Base-by-base conservation (phyloP, 169 alveolate genomes). In the Plasmodium berghei region DNA sequence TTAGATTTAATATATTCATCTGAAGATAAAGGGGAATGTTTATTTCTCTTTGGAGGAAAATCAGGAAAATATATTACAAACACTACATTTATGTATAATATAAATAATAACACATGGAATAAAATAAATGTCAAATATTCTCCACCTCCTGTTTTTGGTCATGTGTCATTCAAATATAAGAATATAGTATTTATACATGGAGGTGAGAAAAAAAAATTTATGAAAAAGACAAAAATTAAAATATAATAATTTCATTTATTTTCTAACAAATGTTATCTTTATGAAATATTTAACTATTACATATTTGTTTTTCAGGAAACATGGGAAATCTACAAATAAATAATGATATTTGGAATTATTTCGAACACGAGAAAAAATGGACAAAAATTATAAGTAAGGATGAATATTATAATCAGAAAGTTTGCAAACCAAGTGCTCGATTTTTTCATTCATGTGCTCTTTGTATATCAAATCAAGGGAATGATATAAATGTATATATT, bases 141-240 rank as follows among this genome's bases (percentile, higher is more conserved):
- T 9, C 91, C 91, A 1, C 91, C 91, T 2, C 91, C 87, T 5
- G 9, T 85, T 45, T 85, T 46, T 46, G 91, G 91, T n/a, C 91
- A 85, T 58, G 91, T 85, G 8, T 56, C 87, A 24, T 85, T 85
- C 54, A 62, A 59, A 26, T 85, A 70, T 28, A 67, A 85, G 6
- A 85, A 85, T 18, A 52, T 85, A 28, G 24, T 85, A 2, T 85
- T 85, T 49, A 85, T 85, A 48, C 91, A 85, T 24, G 91, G 91
- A 46, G 91, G 90, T 80, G 48, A 48, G 34, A 8, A 46, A 10
- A 24, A 12, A 14, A 1, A 69, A 58, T 9, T 9, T 3, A 58
- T 12, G n/a, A 20, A 14, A 22, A 8, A 10, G 14, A 2, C n/a
- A 9, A 9, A 20, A 58, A 2, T n/a, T n/a, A 1, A 58, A 58